phyloP scores from a whole-genome alignment of 768 basidiomycete species.

The Chiua virens region DNA sequence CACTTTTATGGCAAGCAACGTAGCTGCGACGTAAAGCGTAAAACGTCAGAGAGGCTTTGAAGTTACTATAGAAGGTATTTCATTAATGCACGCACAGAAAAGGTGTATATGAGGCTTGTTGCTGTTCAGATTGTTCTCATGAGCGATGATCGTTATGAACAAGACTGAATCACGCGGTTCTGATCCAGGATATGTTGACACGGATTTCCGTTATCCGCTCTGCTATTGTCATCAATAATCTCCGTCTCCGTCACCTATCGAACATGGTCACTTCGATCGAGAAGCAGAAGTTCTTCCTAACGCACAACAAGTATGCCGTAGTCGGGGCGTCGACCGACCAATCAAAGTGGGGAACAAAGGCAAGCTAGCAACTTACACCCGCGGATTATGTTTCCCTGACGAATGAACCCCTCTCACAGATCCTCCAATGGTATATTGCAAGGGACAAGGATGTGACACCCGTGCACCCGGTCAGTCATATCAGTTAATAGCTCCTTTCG shows the following conservation, averaged over 20 bases:
- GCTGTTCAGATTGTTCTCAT: background rate
- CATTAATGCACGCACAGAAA: too few species aligned
- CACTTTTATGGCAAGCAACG: too few species aligned
- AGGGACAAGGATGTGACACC: slow-evolving; percentile 64
- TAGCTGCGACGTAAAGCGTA: too few species aligned
- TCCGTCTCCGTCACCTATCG: background rate
- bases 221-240: background rate
- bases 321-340: slow-evolving; percentile 82
- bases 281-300: slow-evolving; percentile 55
- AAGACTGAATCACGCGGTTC: background rate
- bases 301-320: slow-evolving; percentile 67
- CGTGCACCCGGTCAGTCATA: slow-evolving; percentile 63
- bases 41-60: too few species aligned
- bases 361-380: slow-evolving; percentile 12
- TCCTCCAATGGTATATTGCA: slow-evolving; percentile 74
- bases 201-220: slow-evolving; percentile 5
- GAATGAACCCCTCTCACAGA: slow-evolving; percentile 42
- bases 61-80: too few species aligned
- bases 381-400: background rate
- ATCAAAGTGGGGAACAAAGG: slow-evolving; percentile 79
- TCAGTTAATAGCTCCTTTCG: background rate
- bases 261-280: slow-evolving; percentile 37
- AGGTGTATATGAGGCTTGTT: too few species aligned
- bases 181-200: slow-evolving; percentile 7
- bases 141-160: too few species aligned